Evolutionary conservation across 1,284 basidiomycete genomes (phyloP).

Genomic region (Ustilago loliicola): DNA sequence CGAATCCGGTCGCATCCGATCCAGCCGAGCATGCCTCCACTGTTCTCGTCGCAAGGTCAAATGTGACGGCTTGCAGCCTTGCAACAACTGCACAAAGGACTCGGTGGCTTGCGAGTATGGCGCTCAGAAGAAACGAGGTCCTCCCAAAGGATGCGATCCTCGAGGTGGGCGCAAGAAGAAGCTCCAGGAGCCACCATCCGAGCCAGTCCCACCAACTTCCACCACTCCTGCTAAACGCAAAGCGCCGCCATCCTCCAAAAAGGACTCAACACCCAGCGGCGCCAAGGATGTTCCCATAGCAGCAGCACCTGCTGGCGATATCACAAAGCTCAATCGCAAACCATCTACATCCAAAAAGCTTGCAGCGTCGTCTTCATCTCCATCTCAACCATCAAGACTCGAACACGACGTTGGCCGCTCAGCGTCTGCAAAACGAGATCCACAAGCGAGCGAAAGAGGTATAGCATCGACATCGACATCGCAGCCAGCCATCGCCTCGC

Average conservation of each 20-base stretch:
- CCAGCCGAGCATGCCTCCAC: slow-evolving; percentile 44
- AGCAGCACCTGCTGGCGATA: not conserved
- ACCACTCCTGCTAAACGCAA: slow-evolving; percentile 6
- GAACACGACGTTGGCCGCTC: not conserved
- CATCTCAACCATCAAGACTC: not conserved
- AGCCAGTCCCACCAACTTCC: slow-evolving; percentile 1
- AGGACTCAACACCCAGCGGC: not conserved
- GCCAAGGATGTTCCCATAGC: not conserved
- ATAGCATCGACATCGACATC: slow-evolving; percentile 12
- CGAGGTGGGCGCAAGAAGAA: slow-evolving; percentile 48
- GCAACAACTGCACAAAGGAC: slow-evolving; percentile 45
- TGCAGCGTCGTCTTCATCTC: not conserved
- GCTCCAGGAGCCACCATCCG: slow-evolving; percentile 2
- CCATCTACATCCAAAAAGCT: not conserved
- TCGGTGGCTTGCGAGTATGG: slow-evolving; percentile 36
- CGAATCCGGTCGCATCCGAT: slow-evolving; percentile 36
- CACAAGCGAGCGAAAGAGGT: not conserved
- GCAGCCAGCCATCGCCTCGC: slow-evolving; percentile 10
- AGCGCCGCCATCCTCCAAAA: slow-evolving; percentile 2
- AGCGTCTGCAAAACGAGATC: not conserved
- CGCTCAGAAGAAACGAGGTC: slow-evolving; percentile 50
- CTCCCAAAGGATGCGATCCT: slow-evolving; percentile 50
- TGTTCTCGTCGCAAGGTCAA: slow-evolving; percentile 57
- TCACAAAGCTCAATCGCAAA: not conserved
- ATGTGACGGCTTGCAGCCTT: slow-evolving; percentile 48